Evolutionary conservation across 2,329 filamentous ascomycete species (phyloP).

Genomic region (Colletotrichum sp.): DNA sequence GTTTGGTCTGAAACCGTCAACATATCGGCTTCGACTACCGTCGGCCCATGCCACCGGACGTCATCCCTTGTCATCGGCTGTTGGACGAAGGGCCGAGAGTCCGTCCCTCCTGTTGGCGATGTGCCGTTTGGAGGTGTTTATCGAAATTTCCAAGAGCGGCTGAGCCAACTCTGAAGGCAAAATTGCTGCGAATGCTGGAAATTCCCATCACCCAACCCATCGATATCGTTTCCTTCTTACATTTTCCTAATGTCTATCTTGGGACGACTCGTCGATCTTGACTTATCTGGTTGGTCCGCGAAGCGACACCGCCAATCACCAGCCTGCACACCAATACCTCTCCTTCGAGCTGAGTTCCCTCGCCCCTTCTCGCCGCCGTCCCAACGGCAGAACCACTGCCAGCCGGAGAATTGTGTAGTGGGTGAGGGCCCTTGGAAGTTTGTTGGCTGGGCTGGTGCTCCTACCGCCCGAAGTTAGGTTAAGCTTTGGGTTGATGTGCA

Average conservation of each 20-base stretch:
- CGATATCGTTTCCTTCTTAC: not conserved
- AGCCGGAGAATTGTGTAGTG: not conserved
- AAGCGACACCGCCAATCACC: not conserved
- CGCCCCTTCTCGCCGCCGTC: not conserved
- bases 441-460: not conserved
- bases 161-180: not conserved
- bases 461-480: not conserved
- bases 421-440: not conserved
- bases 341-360: not conserved
- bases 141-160: not conserved
- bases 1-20: not conserved
- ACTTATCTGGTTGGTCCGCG: not conserved
- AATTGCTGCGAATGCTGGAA: not conserved
- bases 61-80: not conserved
- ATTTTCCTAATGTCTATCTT: not conserved
- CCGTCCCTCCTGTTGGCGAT: not conserved
- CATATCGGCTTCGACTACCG: not conserved
- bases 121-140: not conserved
- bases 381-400: not conserved
- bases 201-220: not conserved
- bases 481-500: not conserved
- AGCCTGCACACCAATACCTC: not conserved
- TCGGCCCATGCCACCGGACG: not conserved
- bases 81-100: not conserved
- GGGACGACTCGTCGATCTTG: not conserved